phyloP scores from a whole-genome alignment of 2,329 filamentous ascomycete genomes.

The Fusarium duplospermum region DNA sequence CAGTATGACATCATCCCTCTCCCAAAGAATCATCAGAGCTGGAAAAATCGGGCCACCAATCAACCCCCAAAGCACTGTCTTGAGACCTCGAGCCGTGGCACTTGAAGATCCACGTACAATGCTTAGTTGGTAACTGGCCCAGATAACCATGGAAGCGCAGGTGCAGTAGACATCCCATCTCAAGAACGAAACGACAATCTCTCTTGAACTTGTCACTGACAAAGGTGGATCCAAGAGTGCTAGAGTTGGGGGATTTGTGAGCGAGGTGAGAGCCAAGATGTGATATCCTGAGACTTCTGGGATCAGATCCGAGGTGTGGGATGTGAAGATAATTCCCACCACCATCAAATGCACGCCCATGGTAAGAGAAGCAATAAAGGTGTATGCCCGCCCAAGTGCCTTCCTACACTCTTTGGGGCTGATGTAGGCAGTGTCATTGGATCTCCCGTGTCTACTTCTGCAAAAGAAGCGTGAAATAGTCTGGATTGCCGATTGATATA shows the following conservation, averaged over 20 bases:
- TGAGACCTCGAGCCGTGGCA: not conserved
- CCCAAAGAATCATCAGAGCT: slow-evolving; percentile 30
- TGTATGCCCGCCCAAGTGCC: slow-evolving; percentile 12
- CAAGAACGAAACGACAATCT: slow-evolving; percentile 34
- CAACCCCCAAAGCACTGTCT: not conserved
- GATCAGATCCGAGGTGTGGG: not conserved
- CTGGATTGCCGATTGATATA: slow-evolving; percentile 27
- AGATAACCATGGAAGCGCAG: slow-evolving; percentile 27
- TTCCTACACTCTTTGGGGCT: not conserved
- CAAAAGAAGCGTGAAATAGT: not conserved
- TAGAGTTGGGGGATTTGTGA: slow-evolving; percentile 24
- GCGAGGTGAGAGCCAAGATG: slow-evolving; percentile 27
- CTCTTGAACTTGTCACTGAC: slow-evolving; percentile 4
- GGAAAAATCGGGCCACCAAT: slow-evolving; percentile 33
- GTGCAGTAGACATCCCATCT: slow-evolving; percentile 40
- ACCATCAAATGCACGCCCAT: slow-evolving; percentile 16
- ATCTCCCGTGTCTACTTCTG: not conserved
- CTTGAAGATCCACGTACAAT: not conserved
- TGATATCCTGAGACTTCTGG: slow-evolving; percentile 16
- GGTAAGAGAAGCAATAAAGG: slow-evolving; percentile 10
- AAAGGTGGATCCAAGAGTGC: slow-evolving; percentile 23
- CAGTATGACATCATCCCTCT: slow-evolving; percentile 23
- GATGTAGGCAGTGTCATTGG: not conserved
- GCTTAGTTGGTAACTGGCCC: slow-evolving; percentile 28
- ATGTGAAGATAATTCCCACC: slow-evolving; percentile 15